A percentile compares a stretch with the other conserved stretches of the same genome.
Evolutionary conservation across 805 yeast species (phyloP).

Genomic region (Saccharomyces kudriavzevii): DNA sequence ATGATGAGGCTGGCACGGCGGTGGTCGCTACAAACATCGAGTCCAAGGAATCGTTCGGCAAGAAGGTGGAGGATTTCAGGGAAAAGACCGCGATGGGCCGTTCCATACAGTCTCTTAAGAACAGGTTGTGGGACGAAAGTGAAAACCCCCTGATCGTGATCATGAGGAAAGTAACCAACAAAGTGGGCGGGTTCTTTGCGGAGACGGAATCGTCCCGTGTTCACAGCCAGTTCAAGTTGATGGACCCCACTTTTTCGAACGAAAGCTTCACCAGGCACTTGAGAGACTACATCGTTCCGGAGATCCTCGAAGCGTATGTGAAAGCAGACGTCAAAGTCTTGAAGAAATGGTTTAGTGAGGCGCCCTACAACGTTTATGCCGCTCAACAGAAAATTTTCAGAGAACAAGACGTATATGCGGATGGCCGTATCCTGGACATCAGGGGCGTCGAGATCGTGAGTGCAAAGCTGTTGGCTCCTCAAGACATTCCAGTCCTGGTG

Average conservation of each 20-base stretch:
- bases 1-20: conserved; percentile 76
- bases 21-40: conserved; percentile 76
- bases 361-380: conserved; percentile 89
- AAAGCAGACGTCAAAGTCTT: conserved; percentile 79
- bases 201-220: conserved; percentile 96
- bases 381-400: conserved; percentile 88
- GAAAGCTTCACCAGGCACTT: conserved; percentile 74
- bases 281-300: conserved; percentile 91
- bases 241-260: conserved; percentile 82
- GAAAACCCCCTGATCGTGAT: conserved; percentile 84
- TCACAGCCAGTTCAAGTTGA: conserved; percentile 70
- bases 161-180: conserved; percentile 70
- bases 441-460: conserved; percentile 90
- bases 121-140: conserved; percentile 77
- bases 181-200: conserved; percentile 80
- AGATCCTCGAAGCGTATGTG: conserved; percentile 88
- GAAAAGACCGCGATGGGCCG: conserved; percentile 66
- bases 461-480: conserved; percentile 81
- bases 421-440: conserved; percentile 84
- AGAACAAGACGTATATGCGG: conserved; percentile 86
- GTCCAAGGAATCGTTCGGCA: conserved; percentile 57
- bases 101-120: conserved; percentile 49
- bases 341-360: conserved; percentile 91
- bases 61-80: conserved; percentile 58
- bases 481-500: conserved; percentile 85